phyloP scores from a whole-genome alignment of 164 flowering plant genomes.

The Aristolochia fimbriata region DNA sequence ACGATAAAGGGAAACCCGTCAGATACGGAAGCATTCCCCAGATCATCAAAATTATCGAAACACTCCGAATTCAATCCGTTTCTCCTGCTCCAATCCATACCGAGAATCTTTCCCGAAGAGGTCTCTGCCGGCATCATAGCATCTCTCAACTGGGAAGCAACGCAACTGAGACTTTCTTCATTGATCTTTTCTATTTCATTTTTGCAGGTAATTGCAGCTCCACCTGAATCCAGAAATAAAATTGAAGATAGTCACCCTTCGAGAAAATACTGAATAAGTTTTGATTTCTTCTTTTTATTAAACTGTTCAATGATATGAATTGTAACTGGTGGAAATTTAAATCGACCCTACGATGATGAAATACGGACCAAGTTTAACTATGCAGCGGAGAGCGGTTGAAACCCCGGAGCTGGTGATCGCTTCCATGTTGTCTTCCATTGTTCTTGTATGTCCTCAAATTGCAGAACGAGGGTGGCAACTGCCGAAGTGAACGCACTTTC shows the following conservation, averaged over 20 bases:
- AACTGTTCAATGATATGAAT: too few relatives aligned
- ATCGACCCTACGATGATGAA: neutral
- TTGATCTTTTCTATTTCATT: constrained; percentile 73
- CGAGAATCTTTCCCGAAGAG: constrained; percentile 25
- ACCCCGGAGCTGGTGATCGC: neutral
- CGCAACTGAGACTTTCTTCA: constrained; percentile 45
- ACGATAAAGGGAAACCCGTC: constrained; percentile 49
- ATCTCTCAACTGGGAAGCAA: constrained; percentile 62
- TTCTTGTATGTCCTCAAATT: too few relatives aligned
- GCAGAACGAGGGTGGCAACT: too few relatives aligned
- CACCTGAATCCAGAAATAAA: constrained; percentile 39
- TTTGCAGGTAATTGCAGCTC: constrained; percentile 90
- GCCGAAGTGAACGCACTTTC: too few relatives aligned
- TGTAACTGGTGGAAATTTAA: too few relatives aligned
- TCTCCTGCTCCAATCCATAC: constrained; percentile 92
- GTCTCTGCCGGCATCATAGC: constrained; percentile 27
- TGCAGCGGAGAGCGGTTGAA: neutral
- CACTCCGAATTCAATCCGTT: constrained; percentile 33
- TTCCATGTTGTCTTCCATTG: too few relatives aligned
- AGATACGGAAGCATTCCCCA: constrained; percentile 22
- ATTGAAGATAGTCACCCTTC: neutral
- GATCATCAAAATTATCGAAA: constrained; percentile 28
- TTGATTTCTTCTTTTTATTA: too few relatives aligned
- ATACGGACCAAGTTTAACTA: constrained; percentile 2
- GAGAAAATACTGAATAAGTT: neutral